These are phyloP conservation scores for Flagelloscypha sp. DNA, from an alignment of 768 basidiomycete genomes.

Conservation along the genomic window DNA sequence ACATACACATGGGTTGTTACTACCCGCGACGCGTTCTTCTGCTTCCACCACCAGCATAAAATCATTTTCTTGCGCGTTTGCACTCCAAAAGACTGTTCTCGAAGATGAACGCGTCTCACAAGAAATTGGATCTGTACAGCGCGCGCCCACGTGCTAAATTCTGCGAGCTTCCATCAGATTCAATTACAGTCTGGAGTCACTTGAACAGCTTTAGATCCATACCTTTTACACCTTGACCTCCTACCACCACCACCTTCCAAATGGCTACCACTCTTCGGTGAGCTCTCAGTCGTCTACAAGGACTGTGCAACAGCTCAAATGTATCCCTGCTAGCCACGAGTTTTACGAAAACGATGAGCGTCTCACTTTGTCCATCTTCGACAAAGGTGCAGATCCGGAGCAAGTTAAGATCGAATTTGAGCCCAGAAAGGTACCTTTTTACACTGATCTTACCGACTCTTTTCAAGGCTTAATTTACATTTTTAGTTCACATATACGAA, in stretches of 20 bases:
- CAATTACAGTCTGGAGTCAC: no score
- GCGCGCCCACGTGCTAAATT: no score
- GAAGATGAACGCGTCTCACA: no score
- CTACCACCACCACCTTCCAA: background rate
- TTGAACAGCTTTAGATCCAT: constrained; percentile 1
- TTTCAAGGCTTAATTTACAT: constrained; percentile 6
- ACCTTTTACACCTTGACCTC: constrained; percentile 2
- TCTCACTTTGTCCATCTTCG: constrained; percentile 68
- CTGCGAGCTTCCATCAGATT: no score
- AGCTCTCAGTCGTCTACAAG: background rate
- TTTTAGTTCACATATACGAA: constrained; percentile 51
- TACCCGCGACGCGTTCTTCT: no score
- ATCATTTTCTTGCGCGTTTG: no score
- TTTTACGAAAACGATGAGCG: constrained; percentile 82
- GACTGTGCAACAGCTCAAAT: background rate
- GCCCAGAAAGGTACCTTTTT: constrained; percentile 45
- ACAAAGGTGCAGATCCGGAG: constrained; percentile 63
- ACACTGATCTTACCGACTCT: background rate
- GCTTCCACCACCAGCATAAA: no score
- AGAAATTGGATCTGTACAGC: no score
- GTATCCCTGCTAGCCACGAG: constrained; percentile 49
- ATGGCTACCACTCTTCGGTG: constrained; percentile 31
- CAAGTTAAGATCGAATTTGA: constrained; percentile 56
- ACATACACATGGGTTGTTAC: no score
- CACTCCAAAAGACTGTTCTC: no score